Evolutionary conservation across 139 green algal genomes (phyloP).

Genomic region (Eudorina sp.): DNA sequence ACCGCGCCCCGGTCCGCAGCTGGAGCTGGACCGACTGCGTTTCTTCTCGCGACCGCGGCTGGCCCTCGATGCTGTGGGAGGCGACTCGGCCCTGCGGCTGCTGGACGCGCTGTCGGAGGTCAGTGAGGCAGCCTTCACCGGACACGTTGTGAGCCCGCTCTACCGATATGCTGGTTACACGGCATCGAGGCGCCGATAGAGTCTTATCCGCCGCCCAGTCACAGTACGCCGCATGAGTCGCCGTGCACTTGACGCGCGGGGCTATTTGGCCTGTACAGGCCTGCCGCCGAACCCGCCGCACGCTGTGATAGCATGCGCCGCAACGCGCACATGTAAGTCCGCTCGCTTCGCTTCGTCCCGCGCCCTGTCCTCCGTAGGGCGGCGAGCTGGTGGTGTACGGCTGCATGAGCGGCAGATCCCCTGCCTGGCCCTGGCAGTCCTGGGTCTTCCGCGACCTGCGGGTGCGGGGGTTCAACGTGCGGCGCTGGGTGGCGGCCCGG

Average conservation of each 20-base stretch:
- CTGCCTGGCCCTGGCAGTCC: slow-evolving; percentile 78
- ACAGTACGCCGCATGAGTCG: too few species aligned
- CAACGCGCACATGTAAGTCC: too few species aligned
- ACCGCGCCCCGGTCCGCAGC: slow-evolving; percentile 34
- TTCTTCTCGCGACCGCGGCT: slow-evolving; percentile 90
- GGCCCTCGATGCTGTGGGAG: slow-evolving; percentile 88
- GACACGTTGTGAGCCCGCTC: too few species aligned
- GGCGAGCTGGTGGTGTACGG: slow-evolving; percentile 87
- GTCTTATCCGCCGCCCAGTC: too few species aligned
- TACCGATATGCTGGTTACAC: too few species aligned
- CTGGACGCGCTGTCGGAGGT: slow-evolving; percentile 78
- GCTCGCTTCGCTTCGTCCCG: background rate
- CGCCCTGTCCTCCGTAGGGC: slow-evolving; percentile 50
- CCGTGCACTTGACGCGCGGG: too few species aligned
- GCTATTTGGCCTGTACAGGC: too few species aligned
- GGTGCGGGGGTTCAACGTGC: slow-evolving; percentile 67
- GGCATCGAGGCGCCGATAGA: too few species aligned
- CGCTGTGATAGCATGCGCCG: too few species aligned
- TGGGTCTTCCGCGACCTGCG: slow-evolving; percentile 79
- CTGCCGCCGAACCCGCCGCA: too few species aligned
- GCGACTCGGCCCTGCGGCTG: slow-evolving; percentile 72
- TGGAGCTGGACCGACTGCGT: slow-evolving; percentile 78
- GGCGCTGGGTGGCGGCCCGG: slow-evolving; percentile 35
- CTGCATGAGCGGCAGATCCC: slow-evolving; percentile 76
- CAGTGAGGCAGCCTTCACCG: too few species aligned